Base-by-base conservation (phyloP, 2,329 filamentous ascomycete genomes). In the Exophiala aquamarina region DNA sequence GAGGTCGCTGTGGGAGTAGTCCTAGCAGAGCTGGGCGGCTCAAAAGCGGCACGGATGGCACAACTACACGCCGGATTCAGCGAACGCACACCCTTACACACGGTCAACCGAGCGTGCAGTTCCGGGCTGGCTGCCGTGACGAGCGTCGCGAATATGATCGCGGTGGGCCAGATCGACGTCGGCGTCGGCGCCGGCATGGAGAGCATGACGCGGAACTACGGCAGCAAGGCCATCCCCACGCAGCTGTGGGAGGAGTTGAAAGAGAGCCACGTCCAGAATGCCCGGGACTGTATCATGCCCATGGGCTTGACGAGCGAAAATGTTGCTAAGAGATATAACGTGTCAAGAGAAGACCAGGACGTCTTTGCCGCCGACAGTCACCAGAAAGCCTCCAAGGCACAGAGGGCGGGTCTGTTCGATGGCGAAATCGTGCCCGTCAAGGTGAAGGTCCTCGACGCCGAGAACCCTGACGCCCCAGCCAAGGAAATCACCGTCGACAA, bases 181-280 rank as follows among this genome's bases (percentile, higher is more conserved):
- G 91, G 89, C 50, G 82, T 96, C 52, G 91, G 84, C 8, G 91
- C 87, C 2, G 91, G 91, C 21, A 95, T 94, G 87, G 91, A 96
- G 78, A 92, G 86, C 71, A 96, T 96, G 91, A 95, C 89, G 55
- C 74, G 86, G 56, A 95, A 95, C 70, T 96, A 96, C 69, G 90
- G 84, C 41, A 82, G 75, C 19, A 75, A 83, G 47, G 91, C 91
- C n/a, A 93, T 96, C 34, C 91, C 91, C 0, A 84, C 83, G 0
- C 81, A 89, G 54, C 69, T 89, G 9, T 95, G 89, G 89, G 83
- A 86, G 0, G 83, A 79, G 41, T 71, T 95, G 51, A 80, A 74
- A 59, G 78, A 85, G 1, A 83, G 78, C 3, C 68, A 71, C 1
- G 77, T 79, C 8, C 77, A 85, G 61, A 84, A 94, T 54, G 87